Conservation (phyloP, 1,284 basidiomycete genomes). For the Blastosporella zonata region DNA sequence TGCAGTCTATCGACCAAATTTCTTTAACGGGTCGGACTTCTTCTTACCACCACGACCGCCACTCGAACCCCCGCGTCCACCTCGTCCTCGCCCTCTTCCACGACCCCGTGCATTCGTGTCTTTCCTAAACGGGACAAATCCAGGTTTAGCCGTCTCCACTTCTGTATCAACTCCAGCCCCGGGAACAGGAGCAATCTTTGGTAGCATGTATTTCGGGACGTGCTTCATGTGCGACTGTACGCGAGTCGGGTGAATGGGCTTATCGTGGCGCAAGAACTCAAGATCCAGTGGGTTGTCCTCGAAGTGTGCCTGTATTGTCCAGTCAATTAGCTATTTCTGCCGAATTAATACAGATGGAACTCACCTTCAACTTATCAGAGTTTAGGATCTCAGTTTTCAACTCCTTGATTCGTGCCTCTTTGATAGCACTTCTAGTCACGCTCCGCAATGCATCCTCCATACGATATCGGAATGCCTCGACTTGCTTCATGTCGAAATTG, state of each 20-base stretch:
- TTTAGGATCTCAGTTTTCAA: constrained; percentile 93
- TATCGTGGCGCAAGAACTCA: constrained; percentile 93
- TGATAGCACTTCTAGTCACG: constrained; percentile 84
- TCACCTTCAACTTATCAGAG: constrained; percentile 92
- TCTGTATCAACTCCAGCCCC: constrained; percentile 27
- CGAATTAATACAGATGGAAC: neutral
- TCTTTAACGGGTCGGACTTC: constrained; percentile 75
- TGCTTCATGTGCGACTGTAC: constrained; percentile 95
- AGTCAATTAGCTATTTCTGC: neutral
- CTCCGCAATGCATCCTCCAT: constrained; percentile 95
- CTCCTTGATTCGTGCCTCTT: constrained; percentile 93
- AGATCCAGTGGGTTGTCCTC: constrained; percentile 96
- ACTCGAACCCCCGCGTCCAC: constrained; percentile 38
- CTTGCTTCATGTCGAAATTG: constrained; percentile 89
- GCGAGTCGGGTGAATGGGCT: constrained; percentile 84
- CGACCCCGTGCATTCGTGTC: constrained; percentile 38
- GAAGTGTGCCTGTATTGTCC: constrained; percentile 78
- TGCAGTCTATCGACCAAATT: constrained; percentile 51
- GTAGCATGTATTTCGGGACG: constrained; percentile 91
- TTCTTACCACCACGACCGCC: constrained; percentile 54
- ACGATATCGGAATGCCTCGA: constrained; percentile 97
- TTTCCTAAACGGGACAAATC: constrained; percentile 75
- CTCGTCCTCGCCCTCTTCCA: constrained; percentile 54
- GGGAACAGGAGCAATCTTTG: constrained; percentile 65
- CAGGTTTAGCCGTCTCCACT: constrained; percentile 27